Evolutionary conservation across 768 basidiomycete species (phyloP).

Genomic region (Megacollybia marginata): DNA sequence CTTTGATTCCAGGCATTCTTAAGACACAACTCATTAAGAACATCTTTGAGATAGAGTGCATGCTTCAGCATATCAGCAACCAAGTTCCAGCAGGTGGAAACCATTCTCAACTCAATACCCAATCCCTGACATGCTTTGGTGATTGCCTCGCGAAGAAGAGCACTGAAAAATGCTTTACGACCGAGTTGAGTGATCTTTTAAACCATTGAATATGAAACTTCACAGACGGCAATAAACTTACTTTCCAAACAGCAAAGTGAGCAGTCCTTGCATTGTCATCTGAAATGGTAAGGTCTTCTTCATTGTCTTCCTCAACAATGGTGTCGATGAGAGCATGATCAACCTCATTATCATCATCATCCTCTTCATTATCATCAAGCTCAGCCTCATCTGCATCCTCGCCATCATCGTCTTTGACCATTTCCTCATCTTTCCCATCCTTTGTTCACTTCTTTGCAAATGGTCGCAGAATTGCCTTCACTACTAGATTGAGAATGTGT

Average conservation of each 20-base stretch:
- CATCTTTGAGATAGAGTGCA: conserved; percentile 7
- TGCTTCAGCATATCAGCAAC: conserved; percentile 10
- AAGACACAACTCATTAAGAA: conserved; percentile 9
- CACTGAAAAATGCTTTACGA: not conserved
- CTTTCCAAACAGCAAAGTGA: not conserved
- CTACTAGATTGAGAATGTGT: conserved; percentile 11
- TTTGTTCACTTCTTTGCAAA: conserved; percentile 5
- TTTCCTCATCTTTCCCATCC: conserved; percentile 1
- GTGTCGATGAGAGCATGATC: conserved; percentile 2
- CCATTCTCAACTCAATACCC: conserved; percentile 1
- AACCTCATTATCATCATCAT: too few relatives aligned
- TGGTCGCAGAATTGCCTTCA: conserved; percentile 15
- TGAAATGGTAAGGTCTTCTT: conserved; percentile 2
- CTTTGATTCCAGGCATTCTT: conserved; percentile 9
- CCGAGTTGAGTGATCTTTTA: not conserved
- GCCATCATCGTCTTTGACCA: conserved; percentile 3
- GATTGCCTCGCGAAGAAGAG: not conserved
- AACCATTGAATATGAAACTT: not conserved
- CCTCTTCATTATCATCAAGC: too few relatives aligned
- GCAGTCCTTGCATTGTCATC: not conserved
- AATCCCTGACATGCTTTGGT: not conserved
- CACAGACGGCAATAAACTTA: not conserved
- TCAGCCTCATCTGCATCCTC: conserved; percentile 2
- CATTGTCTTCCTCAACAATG: not conserved
- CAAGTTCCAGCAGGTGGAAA: conserved; percentile 18